Conservation (phyloP, 1,139 yeast genomes). For the Blastobotrys raffinosifermentans region DNA sequence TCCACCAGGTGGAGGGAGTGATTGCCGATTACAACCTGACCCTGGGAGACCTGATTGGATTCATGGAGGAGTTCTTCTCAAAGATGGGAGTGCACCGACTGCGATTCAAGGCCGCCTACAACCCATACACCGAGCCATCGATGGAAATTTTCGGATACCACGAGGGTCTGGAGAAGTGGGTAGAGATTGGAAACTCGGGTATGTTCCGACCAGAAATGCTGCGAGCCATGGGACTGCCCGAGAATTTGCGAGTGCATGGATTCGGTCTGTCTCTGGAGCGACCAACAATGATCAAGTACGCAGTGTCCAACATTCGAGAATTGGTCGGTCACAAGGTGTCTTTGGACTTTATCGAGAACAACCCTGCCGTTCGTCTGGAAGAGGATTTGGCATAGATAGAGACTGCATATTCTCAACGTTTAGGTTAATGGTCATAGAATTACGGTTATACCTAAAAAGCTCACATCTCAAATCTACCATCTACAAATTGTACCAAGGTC, state of each 20-base stretch:
- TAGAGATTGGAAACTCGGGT: constrained; percentile 98
- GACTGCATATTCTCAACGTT: too few species aligned
- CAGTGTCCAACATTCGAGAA: constrained; percentile 91
- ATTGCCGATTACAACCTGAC: constrained; percentile 94
- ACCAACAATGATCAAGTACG: constrained; percentile 98
- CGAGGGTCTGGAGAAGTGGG: constrained; percentile 93
- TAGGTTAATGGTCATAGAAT: too few species aligned
- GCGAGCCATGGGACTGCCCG: constrained; percentile 96
- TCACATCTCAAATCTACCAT: too few species aligned
- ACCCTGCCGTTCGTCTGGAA: constrained; percentile 97
- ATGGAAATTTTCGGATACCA: constrained; percentile 98
- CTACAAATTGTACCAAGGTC: too few species aligned
- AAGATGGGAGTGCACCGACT: constrained; percentile 96
- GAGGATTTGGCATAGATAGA: too few species aligned
- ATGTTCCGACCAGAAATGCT: constrained; percentile 99
- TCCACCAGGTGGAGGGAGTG: constrained; percentile 99
- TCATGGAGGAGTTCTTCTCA: constrained; percentile 95
- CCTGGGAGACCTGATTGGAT: constrained; percentile 92
- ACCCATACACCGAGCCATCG: constrained; percentile 98
- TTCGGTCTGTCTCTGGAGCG: constrained; percentile 98
- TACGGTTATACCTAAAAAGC: too few species aligned
- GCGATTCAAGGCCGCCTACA: constrained; percentile 97
- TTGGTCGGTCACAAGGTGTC: constrained; percentile 91
- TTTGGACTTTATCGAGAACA: constrained; percentile 86
- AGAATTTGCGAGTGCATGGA: constrained; percentile 88